Percentiles rank a stretch among this genome's conserved stretches.
Conservation (phyloP, 2,329 filamentous ascomycete genomes). For the Chalaropsis thielavioides region DNA sequence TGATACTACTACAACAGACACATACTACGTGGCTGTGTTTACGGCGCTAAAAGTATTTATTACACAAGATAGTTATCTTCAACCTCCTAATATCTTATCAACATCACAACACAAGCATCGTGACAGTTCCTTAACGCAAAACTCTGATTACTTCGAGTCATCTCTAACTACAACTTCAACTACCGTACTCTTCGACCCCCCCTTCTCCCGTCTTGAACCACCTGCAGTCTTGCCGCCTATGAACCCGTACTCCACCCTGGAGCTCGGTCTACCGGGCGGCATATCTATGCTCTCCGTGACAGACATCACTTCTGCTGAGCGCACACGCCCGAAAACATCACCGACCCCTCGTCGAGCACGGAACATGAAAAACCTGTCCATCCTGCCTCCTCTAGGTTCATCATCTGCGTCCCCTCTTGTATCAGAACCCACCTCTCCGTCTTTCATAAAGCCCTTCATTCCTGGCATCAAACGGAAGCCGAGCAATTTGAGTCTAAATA, state of each 20-base stretch:
- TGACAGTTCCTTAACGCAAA: constrained; percentile 43
- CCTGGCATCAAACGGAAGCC: constrained; percentile 59
- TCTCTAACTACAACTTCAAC: constrained; percentile 91
- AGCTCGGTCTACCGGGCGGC: constrained; percentile 30
- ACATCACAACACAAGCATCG: constrained; percentile 16
- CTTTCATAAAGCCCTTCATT: constrained; percentile 67
- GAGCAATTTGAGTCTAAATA: constrained; percentile 65
- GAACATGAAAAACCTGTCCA: constrained; percentile 72
- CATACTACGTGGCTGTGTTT: neutral
- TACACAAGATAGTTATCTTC: neutral
- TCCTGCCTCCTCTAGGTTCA: constrained; percentile 46
- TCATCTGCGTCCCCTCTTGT: constrained; percentile 34
- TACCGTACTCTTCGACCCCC: constrained; percentile 76
- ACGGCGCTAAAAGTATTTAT: neutral
- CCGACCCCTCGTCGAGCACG: constrained; percentile 57
- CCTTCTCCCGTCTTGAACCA: constrained; percentile 85
- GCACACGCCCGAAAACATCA: constrained; percentile 48
- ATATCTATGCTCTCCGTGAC: constrained; percentile 29
- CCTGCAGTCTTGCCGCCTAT: constrained; percentile 60
- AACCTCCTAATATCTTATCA: neutral
- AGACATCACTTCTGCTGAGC: constrained; percentile 25
- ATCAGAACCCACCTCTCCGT: constrained; percentile 56
- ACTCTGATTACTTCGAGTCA: constrained; percentile 79
- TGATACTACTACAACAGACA: neutral
- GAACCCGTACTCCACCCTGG: constrained; percentile 50